Percentiles rank a stretch among this genome's conserved stretches.
These are phyloP conservation scores for Mortierella sp. DNA, from an alignment of 371 early-diverging fungal genomes.

Conservation along the genomic window DNA sequence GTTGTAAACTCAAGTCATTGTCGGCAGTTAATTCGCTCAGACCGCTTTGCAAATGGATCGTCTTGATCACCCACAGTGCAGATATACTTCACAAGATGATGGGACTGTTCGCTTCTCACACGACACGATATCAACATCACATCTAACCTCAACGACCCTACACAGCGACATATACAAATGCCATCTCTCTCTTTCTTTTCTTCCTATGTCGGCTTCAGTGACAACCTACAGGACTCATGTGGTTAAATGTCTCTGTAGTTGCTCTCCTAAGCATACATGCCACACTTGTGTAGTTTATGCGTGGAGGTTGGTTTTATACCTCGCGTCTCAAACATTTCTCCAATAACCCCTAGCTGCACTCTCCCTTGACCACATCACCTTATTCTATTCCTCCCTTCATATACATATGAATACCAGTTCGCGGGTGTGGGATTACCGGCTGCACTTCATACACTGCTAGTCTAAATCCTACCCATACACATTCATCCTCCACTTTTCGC, in stretches of 20 bases:
- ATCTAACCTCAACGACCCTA: too few species aligned
- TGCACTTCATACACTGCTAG: background rate
- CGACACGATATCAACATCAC: background rate
- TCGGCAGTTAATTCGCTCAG: too few species aligned
- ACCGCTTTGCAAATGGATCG: too few species aligned
- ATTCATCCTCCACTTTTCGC: background rate
- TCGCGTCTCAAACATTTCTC: background rate
- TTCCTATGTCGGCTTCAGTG: too few species aligned
- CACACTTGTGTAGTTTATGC: background rate
- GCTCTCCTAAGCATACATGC: background rate
- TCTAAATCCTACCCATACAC: background rate
- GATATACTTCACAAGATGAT: background rate
- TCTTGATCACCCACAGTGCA: too few species aligned
- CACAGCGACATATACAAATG: background rate
- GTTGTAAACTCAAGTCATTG: too few species aligned
- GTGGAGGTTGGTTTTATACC: background rate
- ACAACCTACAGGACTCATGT: background rate
- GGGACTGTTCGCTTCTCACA: background rate
- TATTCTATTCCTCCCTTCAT: conserved; percentile 5
- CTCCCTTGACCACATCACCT: conserved; percentile 9
- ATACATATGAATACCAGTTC: background rate
- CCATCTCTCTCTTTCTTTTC: background rate
- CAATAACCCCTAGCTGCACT: background rate
- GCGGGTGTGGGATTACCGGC: conserved; percentile 1
- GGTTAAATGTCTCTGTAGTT: background rate